Base-by-base conservation (phyloP, 768 basidiomycete genomes). In the Hygrophorus pudorinus region DNA sequence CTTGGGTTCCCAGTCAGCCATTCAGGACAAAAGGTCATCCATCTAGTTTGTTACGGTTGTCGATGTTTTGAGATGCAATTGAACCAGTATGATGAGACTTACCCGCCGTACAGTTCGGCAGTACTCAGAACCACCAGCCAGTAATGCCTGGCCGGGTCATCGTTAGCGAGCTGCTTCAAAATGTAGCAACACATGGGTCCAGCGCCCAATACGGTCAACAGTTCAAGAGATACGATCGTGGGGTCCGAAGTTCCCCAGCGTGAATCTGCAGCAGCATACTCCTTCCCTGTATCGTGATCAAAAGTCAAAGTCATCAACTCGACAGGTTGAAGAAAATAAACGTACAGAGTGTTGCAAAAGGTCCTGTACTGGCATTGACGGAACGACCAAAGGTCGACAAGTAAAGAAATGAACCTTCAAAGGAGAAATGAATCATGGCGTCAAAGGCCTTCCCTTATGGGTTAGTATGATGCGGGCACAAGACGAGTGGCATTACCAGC, bases 1-100 rank as follows among this genome's bases (percentile, higher is more conserved):
- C 72, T 84, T 0, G 79, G 76, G 54, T 76, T 83, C 14, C 83
- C 85, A 1, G 73, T 79, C 38, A 90, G 64, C 85, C 85, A 89
- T 62, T 89, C 87, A 1, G 87, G 87, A 55, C 79, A 81, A 63
- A 90, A 90, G 2, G 86, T 90, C 87, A 90, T 88, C 79, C 79
- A 88, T 24, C 79, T 81, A 48, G 28, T 29, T 14, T 24, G 12
- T 29, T 6, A 34, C n/a, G 12, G 12, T 21, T 41, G 21, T 31
- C 8, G n/a, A 4, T n/a, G 6, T 30, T 14, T 7, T 38, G 17
- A 39, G 11, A 29, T 38, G 4, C 3, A 3, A 30, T 20, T 9
- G 14, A 10, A 30, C 20, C 17, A 14, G 29, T 13, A 20, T 28
- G 10, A 20, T 17, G 5, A 27, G 3, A 57, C 71, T 33, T 38